Base-by-base conservation (phyloP, 2,329 filamentous ascomycete species). In the Phialophora verrucosa region DNA sequence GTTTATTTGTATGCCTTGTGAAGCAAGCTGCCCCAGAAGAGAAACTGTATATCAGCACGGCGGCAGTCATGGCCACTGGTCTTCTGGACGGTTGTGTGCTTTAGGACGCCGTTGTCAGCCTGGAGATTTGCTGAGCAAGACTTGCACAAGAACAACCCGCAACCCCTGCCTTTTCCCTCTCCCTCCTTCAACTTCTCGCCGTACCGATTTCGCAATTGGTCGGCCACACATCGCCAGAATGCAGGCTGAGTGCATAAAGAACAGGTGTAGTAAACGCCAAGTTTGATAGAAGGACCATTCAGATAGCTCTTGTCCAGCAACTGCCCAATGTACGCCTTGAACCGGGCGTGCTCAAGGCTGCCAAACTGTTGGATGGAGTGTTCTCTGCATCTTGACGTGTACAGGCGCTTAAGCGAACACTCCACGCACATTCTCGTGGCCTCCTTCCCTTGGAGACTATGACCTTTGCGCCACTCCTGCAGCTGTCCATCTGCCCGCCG, bases 371-470 rank as follows among this genome's bases (percentile, higher is more conserved):
- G 27, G 23, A 69, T 49, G 20, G 25, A n/a, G 53, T 70, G 66
- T 6, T 58, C 38, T 27, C 51, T 59, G 61, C 72, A 74, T 32
- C 62, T 57, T n/a, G 65, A 68, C 23, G 73, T 72, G 44, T 67
- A 57, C 11, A 74, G 47, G 14, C 71, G 67, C 20, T 66, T 59
- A 2, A 71, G 54, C 12, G 70, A 44, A 57, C 72, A 74, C 12
- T 42, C 47, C 14, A 71, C 57, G 54, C 72, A 74, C 71, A 74
- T 74, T 42, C 69, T 69, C 7, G 71, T 74, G 12, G 59, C 38
- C 32, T 62, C 62, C 25, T 61, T 55, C 3, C 64, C 70, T 42
- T 35, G 32, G 20, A 63, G 50, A 25, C 66, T 38, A 53, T 68
- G 66, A 17, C 71, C 70, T 31, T 69, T 55, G 4, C 64, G 67